Base-by-base conservation (phyloP, 768 basidiomycete genomes). In the Pleurotus salmoneostramineus region DNA sequence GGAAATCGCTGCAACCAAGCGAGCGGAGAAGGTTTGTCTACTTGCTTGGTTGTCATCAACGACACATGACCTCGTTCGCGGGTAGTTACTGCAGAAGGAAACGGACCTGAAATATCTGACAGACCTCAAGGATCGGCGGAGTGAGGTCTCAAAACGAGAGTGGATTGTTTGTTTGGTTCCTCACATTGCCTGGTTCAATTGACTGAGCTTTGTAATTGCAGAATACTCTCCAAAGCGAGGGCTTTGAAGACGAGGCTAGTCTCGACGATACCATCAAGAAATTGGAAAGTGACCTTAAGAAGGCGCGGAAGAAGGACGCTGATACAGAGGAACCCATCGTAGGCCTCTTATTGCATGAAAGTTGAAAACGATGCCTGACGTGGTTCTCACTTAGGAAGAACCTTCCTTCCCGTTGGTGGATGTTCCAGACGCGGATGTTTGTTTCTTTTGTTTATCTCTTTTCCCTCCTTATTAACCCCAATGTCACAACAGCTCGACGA, bases 401-500 rank as follows among this genome's bases (percentile, higher is more conserved):
- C 82, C 93, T 1, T 83, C 86, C 0, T 99, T 95, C 75, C 95
- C 93, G 15, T 79, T 99, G 2, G 77, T 96, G n/a, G 93, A 97
- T 64, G 78, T 89, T 2, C 94, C 95, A 0, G 97, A 99, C 70
- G 87, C 83, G 5, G 90, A 96, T 58, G 88, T 95, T 61, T 60
- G 77, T 65, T n/a, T 17, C 36, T 1, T n/a, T 50, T 44, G 12
- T 10, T 43, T n/a, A n/a, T 34, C 32, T 31, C 21, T 54, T 52
- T n/a, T 33, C 12, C 31, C 37, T 17, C 42, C 3, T 31, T 59
- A 33, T 34, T 44, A 11, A 21, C 17, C 8, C 8, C 5, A 10
- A 11, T 17, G 2, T 17, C 15, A 15, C 56, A 3, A 21, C 58
- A 93, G 89, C 79, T 94, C 6, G 91, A 93, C 64, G 95, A 98